A percentile compares a stretch with the other conserved stretches of the same genome.
phyloP scores from a whole-genome alignment of 75 land plant species.

The Pinus tabuliformis region DNA sequence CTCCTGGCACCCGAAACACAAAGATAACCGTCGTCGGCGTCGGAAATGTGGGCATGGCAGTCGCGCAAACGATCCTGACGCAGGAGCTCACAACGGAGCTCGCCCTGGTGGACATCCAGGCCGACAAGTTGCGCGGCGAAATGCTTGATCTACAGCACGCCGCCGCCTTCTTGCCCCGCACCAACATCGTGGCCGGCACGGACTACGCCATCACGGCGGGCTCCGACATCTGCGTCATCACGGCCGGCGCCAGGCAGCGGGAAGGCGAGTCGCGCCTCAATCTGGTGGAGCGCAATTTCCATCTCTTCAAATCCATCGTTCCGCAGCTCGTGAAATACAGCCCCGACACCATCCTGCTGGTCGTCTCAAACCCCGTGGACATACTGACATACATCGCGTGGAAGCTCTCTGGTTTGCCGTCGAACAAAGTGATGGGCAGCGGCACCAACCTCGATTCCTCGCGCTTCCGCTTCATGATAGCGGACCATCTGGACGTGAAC shows the following conservation, averaged over 20 bases:
- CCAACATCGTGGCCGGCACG: conserved; percentile 45
- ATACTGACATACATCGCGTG: conserved; percentile 70
- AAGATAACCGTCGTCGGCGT: conserved; percentile 76
- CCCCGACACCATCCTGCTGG: conserved; percentile 57
- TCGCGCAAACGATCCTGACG: conserved; percentile 88
- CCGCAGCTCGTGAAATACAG: conserved; percentile 59
- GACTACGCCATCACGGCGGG: conserved; percentile 70
- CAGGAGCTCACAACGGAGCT: conserved; percentile 75
- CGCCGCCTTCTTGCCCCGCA: conserved; percentile 83
- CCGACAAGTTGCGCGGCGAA: conserved; percentile 85
- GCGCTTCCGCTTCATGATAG: conserved; percentile 70
- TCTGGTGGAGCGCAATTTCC: conserved; percentile 58
- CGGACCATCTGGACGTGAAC: conserved; percentile 71
- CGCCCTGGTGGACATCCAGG: conserved; percentile 67
- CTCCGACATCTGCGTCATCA: conserved; percentile 77
- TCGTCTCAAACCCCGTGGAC: conserved; percentile 90
- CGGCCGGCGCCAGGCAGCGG: conserved; percentile 83
- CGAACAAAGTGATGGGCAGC: conserved; percentile 78
- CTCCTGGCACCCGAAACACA: conserved; percentile 35
- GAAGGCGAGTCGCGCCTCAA: conserved; percentile 74
- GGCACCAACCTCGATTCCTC: conserved; percentile 92
- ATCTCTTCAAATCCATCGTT: conserved; percentile 46
- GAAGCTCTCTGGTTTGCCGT: conserved; percentile 82
- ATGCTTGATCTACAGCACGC: conserved; percentile 94
- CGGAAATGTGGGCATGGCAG: conserved; percentile 96